A percentile compares a stretch with the other conserved stretches of the same genome.
Evolutionary conservation across 768 basidiomycete genomes (phyloP).

Genomic region (Hydnum rufescens): DNA sequence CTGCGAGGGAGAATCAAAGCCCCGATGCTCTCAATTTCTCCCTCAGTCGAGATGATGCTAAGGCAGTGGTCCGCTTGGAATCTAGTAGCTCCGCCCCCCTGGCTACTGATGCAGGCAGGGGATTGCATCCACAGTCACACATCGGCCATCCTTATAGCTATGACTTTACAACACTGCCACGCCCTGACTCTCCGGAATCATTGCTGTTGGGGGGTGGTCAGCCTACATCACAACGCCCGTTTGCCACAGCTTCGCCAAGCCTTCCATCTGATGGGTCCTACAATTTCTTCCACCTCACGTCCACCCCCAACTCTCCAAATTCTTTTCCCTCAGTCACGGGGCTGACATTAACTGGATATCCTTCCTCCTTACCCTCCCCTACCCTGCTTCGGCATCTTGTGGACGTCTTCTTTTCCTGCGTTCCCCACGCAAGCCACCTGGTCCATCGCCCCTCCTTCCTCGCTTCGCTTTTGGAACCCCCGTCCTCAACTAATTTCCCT

Average conservation of each 20-base stretch:
- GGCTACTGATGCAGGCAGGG: not conserved
- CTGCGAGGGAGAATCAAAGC: not conserved
- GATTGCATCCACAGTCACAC: not conserved
- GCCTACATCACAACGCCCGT: not conserved
- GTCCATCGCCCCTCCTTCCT: conserved; percentile 9
- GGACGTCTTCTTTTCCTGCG: conserved; percentile 8
- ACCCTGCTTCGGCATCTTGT: conserved; percentile 7
- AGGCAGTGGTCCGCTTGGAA: no score
- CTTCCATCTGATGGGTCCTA: not conserved
- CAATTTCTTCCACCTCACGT: not conserved
- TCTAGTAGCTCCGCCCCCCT: no score
- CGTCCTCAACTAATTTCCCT: conserved; percentile 2
- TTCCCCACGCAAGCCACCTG: conserved; percentile 7
- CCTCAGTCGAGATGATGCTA: no score
- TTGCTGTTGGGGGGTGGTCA: not conserved
- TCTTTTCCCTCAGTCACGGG: not conserved
- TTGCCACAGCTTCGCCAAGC: not conserved
- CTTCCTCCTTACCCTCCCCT: conserved; percentile 3
- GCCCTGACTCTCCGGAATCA: not conserved
- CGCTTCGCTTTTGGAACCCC: not conserved
- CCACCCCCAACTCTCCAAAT: not conserved
- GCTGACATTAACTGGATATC: conserved; percentile 3
- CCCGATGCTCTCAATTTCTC: not conserved
- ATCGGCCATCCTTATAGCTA: not conserved
- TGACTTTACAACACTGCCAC: not conserved